phyloP scores from a whole-genome alignment of 1,284 basidiomycete species.

The Puccinia triticina region DNA sequence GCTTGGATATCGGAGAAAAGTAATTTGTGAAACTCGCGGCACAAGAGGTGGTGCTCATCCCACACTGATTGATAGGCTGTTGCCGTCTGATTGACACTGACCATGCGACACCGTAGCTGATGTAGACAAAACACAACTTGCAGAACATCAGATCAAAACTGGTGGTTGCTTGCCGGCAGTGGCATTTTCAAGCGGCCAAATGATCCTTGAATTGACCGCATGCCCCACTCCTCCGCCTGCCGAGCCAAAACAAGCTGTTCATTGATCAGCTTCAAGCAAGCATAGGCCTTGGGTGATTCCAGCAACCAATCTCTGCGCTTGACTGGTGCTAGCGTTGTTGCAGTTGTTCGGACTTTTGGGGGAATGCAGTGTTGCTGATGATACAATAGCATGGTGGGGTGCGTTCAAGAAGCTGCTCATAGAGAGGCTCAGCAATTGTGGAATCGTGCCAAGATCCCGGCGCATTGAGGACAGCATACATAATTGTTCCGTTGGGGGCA shows the following conservation, averaged over 20 bases:
- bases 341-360: slow-evolving; percentile 57
- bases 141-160: slow-evolving; percentile 58
- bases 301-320: too few species aligned
- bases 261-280: slow-evolving; percentile 59
- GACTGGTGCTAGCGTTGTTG: too few species aligned
- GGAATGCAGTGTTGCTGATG: slow-evolving; percentile 64
- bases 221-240: slow-evolving; percentile 65
- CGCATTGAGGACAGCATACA: slow-evolving; percentile 62
- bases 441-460: slow-evolving; percentile 61
- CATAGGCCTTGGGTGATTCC: too few species aligned
- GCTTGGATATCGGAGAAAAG: background rate
- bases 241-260: slow-evolving; percentile 61
- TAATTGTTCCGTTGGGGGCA: slow-evolving; percentile 55
- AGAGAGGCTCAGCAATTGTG: slow-evolving; percentile 62
- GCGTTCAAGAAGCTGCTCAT: slow-evolving; percentile 58
- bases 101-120: slow-evolving; percentile 59
- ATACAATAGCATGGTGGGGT: slow-evolving; percentile 63
- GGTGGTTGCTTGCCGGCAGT: slow-evolving; percentile 58
- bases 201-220: slow-evolving; percentile 62
- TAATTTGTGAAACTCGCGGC: background rate
- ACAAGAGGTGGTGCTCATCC: background rate
- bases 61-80: slow-evolving; percentile 59
- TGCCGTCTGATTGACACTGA: slow-evolving; percentile 63
- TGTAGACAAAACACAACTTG: slow-evolving; percentile 59
- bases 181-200: slow-evolving; percentile 63